Conservation (phyloP, 192 early-diverging fungal genomes). For the Thamnidium elegans region DNA sequence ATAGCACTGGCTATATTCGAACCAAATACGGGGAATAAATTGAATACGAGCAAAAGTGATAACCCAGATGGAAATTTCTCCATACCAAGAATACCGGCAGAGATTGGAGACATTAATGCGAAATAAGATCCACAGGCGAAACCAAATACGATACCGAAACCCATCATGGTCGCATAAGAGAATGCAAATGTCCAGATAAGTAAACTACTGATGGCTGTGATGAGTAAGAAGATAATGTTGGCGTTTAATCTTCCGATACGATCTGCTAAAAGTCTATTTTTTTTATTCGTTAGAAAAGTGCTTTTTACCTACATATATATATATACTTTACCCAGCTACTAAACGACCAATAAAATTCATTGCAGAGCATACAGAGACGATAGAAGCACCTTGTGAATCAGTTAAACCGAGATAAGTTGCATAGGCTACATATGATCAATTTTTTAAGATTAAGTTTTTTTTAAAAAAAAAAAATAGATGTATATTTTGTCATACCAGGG, state of each 20-base stretch:
- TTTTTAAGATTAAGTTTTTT: too few relatives aligned
- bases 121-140: constrained; percentile 35
- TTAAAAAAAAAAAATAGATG: too few relatives aligned
- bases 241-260: constrained; percentile 32
- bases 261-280: constrained; percentile 18
- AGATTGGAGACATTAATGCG: constrained; percentile 31
- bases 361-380: constrained; percentile 22
- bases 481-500: constrained; percentile 5
- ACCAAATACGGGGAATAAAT: constrained; percentile 31
- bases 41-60: constrained; percentile 24
- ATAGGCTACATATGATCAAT: constrained; percentile 7
- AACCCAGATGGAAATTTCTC: constrained; percentile 28
- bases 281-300: too few relatives aligned
- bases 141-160: constrained; percentile 32
- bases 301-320: too few relatives aligned
- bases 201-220: constrained; percentile 22
- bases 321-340: constrained; percentile 14
- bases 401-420: constrained; percentile 23
- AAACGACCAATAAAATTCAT: constrained; percentile 31
- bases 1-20: constrained; percentile 36
- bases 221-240: constrained; percentile 24
- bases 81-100: constrained; percentile 14
- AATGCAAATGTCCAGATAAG: constrained; percentile 37
- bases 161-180: constrained; percentile 26
- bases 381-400: constrained; percentile 22